Percentiles rank a stretch among this genome's conserved stretches.
Conservation (phyloP, 495 filamentous ascomycete species). For the Trichoderma virens region DNA sequence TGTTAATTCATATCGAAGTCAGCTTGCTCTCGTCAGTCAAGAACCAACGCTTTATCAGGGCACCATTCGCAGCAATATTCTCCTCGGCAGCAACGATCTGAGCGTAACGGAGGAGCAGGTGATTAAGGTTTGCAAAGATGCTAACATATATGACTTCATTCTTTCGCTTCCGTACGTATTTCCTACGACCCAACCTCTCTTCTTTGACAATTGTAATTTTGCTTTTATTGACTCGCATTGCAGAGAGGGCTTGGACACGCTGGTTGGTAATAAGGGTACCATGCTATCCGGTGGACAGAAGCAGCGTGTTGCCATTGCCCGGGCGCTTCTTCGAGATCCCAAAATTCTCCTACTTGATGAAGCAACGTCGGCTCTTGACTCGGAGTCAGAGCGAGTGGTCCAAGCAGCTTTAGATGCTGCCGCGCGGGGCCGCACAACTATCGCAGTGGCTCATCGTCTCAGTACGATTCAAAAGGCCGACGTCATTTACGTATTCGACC, state of each 20-base stretch:
- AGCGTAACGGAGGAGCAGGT: constrained; percentile 44
- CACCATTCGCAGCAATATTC: constrained; percentile 55
- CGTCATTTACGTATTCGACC: constrained; percentile 50
- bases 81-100: constrained; percentile 44
- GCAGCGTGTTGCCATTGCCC: constrained; percentile 72
- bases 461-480: constrained; percentile 57
- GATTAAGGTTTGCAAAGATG: constrained; percentile 50
- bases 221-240: too few relatives aligned
- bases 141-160: constrained; percentile 63
- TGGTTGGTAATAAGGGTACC: constrained; percentile 57
- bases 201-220: too few relatives aligned
- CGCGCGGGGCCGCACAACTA: constrained; percentile 56
- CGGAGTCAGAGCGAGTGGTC: constrained; percentile 66
- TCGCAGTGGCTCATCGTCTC: constrained; percentile 73
- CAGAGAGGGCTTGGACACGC: constrained; percentile 50
- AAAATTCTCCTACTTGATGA: constrained; percentile 73
- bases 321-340: constrained; percentile 68
- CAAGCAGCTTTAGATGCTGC: constrained; percentile 66
- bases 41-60: constrained; percentile 52
- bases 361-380: constrained; percentile 70
- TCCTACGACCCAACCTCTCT: constrained; percentile 11
- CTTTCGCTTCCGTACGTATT: constrained; percentile 55
- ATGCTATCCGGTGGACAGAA: constrained; percentile 73
- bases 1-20: constrained; percentile 46
- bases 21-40: constrained; percentile 57